These are phyloP conservation scores for Sophora flavescens DNA, from an alignment of 306 rosid genomes.

Conservation along the genomic window DNA sequence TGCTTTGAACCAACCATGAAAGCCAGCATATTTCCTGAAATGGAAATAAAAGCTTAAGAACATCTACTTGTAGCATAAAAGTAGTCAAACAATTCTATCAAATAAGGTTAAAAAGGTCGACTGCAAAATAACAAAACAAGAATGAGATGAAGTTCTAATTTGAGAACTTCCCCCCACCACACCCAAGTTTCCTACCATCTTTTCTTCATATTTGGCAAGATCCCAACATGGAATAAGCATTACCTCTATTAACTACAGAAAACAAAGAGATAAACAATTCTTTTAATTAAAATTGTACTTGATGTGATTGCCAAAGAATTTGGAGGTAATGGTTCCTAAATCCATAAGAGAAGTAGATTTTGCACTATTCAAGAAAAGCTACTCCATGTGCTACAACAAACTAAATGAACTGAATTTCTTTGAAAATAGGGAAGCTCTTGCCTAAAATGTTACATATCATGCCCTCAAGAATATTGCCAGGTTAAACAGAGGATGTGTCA, in stretches of 20 bases:
- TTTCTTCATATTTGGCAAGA: neutral
- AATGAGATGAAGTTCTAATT: slow-evolving; percentile 30
- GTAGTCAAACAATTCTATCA: slow-evolving; percentile 13
- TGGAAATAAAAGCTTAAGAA: slow-evolving; percentile 38
- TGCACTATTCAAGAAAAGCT: slow-evolving; percentile 29
- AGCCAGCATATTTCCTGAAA: slow-evolving; percentile 88
- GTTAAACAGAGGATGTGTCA: slow-evolving; percentile 20
- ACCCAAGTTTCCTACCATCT: neutral
- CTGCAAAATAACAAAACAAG: slow-evolving; percentile 28
- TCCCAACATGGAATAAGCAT: neutral
- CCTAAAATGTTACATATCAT: slow-evolving; percentile 9
- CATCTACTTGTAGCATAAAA: slow-evolving; percentile 23
- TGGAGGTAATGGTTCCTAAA: slow-evolving; percentile 17
- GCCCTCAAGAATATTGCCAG: neutral
- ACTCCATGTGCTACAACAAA: slow-evolving; percentile 27
- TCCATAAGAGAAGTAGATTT: slow-evolving; percentile 6
- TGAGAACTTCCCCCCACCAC: slow-evolving; percentile 12
- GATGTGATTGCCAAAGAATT: slow-evolving; percentile 15
- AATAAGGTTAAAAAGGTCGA: neutral
- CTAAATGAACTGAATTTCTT: slow-evolving; percentile 26
- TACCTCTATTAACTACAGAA: neutral
- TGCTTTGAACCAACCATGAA: slow-evolving; percentile 93
- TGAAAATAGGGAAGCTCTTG: neutral
- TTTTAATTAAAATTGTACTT: neutral
- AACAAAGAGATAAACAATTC: neutral